Evolutionary conservation across 2,329 filamentous ascomycete species (phyloP).

Genomic region (Spiromastix sp.): DNA sequence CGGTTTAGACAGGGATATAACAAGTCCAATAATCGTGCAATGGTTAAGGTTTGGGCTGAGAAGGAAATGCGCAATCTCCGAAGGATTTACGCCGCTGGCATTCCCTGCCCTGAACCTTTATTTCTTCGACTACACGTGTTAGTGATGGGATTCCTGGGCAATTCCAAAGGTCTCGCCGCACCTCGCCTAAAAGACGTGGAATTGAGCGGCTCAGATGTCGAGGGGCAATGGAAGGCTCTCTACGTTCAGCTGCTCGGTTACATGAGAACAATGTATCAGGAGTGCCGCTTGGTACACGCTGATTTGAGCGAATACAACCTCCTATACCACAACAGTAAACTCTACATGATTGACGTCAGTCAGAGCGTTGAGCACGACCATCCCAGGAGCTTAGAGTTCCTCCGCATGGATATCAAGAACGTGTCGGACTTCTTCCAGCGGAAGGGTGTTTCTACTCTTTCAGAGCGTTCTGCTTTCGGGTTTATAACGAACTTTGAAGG

Average conservation of each 20-base stretch:
- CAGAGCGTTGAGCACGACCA: constrained; percentile 97
- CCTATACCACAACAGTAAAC: constrained; percentile 68
- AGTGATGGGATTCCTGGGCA: constrained; percentile 88
- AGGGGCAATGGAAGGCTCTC: constrained; percentile 62
- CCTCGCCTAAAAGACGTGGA: constrained; percentile 81
- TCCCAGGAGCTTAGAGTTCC: constrained; percentile 79
- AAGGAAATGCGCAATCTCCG: constrained; percentile 95
- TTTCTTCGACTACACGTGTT: constrained; percentile 88
- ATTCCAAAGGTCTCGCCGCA: constrained; percentile 75
- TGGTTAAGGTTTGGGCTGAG: constrained; percentile 98
- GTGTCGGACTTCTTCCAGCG: constrained; percentile 84
- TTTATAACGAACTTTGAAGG: constrained; percentile 63
- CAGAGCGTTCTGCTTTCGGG: constrained; percentile 70
- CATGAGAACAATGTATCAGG: constrained; percentile 89
- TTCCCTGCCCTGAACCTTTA: constrained; percentile 82
- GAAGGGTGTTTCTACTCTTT: constrained; percentile 70
- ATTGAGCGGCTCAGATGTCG: constrained; percentile 56
- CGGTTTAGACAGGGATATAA: constrained; percentile 84
- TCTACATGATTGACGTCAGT: constrained; percentile 95
- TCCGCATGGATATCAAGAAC: constrained; percentile 98
- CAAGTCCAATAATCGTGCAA: constrained; percentile 88
- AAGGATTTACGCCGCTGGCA: constrained; percentile 70
- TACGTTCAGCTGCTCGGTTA: constrained; percentile 78
- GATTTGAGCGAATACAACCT: constrained; percentile 98
- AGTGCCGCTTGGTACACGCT: constrained; percentile 83